Evolutionary conservation across 148 eudicot genomes (phyloP), one percentile per base, ranked within the genome.

Genomic region (Camellia japonica): DNA sequence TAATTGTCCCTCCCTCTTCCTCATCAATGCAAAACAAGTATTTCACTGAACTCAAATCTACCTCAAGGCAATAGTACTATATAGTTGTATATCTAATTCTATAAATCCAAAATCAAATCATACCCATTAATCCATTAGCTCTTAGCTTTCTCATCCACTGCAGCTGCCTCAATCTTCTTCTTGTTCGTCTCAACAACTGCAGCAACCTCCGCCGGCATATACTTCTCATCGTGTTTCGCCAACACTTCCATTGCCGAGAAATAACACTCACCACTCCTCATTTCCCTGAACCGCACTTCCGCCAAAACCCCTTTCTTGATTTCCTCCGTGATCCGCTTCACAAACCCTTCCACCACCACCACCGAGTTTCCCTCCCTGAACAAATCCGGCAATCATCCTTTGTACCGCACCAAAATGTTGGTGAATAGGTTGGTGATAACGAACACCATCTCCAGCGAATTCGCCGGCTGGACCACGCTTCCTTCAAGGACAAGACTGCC

Each of bases 181-280:
- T 90, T 93, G 65, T 95, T 95, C 90, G 87, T 93, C 86, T 93
- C 97, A 16, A 95, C 83, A 6, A 97, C 98, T 47, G 80, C 81
- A 5, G 98, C 98, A 5, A 95, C 97, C 86, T 95, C 98, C 44
- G 81, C 69, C 7, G 99, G 99, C 99, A 95, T 95, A 86, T 95
- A 95, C 88, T 95, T 95, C 88, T 95, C 99, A 63, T 95, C 99
- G 49, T 95, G 99, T 88, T 93, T 95, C 0, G 97, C 99, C 89
- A 95, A 85, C 47, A 95, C 99, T 87, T 95, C 99, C 1, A 87
- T 80, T 7, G 94, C 99, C 18, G 88, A 63, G 65, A 95, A 95
- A 80, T 84, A 95, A 76, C 92, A 93, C n/a, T 88, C 92, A 46
- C 82, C 89, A 8, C 82, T 80, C 81, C 97, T 91, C 0, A 97